Conservation (phyloP, 1,284 basidiomycete genomes). For the Trichosporon asahii region DNA sequence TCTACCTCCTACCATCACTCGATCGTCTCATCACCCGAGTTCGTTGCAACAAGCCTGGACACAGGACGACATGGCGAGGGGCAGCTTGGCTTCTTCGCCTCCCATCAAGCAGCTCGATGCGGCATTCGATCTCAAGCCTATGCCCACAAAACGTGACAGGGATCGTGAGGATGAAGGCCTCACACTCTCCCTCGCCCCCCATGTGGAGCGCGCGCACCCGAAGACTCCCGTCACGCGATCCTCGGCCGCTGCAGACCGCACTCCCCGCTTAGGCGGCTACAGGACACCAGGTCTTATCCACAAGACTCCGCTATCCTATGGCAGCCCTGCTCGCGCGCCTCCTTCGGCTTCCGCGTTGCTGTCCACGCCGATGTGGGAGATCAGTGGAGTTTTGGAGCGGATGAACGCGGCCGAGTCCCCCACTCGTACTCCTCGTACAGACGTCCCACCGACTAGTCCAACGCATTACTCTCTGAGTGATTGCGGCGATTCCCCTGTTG, state of each 20-base stretch:
- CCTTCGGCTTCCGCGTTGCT: constrained; percentile 27
- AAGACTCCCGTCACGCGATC: constrained; percentile 48
- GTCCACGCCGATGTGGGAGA: constrained; percentile 48
- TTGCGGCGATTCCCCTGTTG: constrained; percentile 25
- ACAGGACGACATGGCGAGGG: constrained; percentile 37
- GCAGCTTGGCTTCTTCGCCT: constrained; percentile 28
- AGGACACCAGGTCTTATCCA: constrained; percentile 32
- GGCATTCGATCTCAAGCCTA: constrained; percentile 46
- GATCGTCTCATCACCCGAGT: constrained; percentile 39
- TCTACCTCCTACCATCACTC: constrained; percentile 46
- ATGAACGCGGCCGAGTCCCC: constrained; percentile 32
- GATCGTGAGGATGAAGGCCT: constrained; percentile 16
- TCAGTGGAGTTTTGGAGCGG: constrained; percentile 38
- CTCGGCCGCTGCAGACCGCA: constrained; percentile 34
- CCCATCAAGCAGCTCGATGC: constrained; percentile 34
- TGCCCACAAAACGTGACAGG: constrained; percentile 20
- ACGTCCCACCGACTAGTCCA: constrained; percentile 39
- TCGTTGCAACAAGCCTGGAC: constrained; percentile 46
- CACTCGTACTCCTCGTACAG: constrained; percentile 29
- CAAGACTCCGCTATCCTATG: constrained; percentile 37
- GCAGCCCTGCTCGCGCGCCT: constrained; percentile 30
- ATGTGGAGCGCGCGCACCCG: constrained; percentile 27
- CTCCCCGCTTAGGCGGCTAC: constrained; percentile 29
- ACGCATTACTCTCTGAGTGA: constrained; percentile 34
- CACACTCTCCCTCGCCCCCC: constrained; percentile 3